These are phyloP conservation scores for Asterochloris erici DNA, from an alignment of 139 green algal genomes.

Conservation along the genomic window DNA sequence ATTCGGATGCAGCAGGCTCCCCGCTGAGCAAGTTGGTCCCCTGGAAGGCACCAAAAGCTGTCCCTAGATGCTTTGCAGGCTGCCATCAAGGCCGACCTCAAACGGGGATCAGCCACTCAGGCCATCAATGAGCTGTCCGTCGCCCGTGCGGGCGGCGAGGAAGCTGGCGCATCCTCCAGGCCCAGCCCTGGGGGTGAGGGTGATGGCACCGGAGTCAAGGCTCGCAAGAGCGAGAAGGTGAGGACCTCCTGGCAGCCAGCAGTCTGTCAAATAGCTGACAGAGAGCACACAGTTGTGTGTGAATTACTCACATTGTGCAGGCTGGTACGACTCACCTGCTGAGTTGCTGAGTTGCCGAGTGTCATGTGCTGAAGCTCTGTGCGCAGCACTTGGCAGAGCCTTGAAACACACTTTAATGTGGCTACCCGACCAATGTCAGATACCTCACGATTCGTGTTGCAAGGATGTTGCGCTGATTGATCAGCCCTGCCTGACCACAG, in stretches of 20 bases:
- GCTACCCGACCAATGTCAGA: too few species aligned
- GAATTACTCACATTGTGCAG: too few species aligned
- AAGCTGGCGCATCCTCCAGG: constrained; percentile 26
- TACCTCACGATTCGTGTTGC: too few species aligned
- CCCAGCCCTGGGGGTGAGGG: constrained; percentile 12
- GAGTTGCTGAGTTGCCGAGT: too few species aligned
- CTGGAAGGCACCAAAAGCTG: constrained; percentile 39
- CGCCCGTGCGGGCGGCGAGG: constrained; percentile 25
- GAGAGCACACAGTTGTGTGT: background rate
- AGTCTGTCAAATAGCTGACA: background rate
- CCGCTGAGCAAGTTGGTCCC: background rate
- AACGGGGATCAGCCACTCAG: constrained; percentile 13
- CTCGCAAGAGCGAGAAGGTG: constrained; percentile 28
- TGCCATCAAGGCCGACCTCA: constrained; percentile 43
- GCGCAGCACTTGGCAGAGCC: too few species aligned
- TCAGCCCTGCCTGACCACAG: too few species aligned
- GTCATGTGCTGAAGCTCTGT: too few species aligned
- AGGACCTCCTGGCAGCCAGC: background rate
- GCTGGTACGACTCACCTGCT: too few species aligned
- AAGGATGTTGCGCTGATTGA: too few species aligned
- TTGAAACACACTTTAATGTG: too few species aligned
- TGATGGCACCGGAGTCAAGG: constrained; percentile 8
- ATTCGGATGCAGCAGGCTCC: too few species aligned
- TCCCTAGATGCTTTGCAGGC: constrained; percentile 1
- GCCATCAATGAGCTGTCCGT: constrained; percentile 19